Conservation (phyloP, 1,139 yeast species). For the Taiozyma onychis region DNA sequence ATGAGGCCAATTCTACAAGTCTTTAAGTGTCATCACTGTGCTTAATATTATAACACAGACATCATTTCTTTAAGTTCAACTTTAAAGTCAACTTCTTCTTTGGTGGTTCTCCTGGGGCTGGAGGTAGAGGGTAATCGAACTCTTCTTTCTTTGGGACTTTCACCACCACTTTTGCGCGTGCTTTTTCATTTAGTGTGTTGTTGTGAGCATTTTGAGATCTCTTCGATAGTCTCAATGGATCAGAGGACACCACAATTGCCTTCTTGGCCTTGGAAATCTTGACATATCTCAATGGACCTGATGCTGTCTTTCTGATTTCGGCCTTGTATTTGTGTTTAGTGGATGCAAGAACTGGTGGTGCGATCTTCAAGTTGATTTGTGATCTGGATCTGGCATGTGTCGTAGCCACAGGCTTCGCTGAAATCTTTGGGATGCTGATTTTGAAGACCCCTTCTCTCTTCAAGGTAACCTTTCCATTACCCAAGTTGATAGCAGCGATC, state of each 20-base stretch:
- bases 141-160: neutral
- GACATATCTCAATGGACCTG: slow-evolving; percentile 22
- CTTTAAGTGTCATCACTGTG: neutral
- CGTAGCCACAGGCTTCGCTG: neutral
- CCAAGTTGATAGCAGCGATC: slow-evolving; percentile 48
- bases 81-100: neutral
- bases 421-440: slow-evolving; percentile 25
- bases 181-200: neutral
- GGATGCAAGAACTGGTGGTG: slow-evolving; percentile 1
- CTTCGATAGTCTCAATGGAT: slow-evolving; percentile 17
- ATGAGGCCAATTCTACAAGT: neutral
- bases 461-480: slow-evolving; percentile 24
- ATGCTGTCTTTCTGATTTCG: slow-evolving; percentile 15
- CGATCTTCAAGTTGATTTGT: slow-evolving; percentile 7
- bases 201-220: neutral
- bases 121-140: neutral
- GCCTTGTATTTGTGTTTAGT: slow-evolving; percentile 10
- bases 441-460: slow-evolving; percentile 32
- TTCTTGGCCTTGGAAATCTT: slow-evolving; percentile 16
- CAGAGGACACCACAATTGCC: slow-evolving; percentile 19
- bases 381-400: slow-evolving; percentile 4
- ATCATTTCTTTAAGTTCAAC: neutral
- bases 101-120: neutral
- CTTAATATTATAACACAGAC: neutral
- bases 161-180: neutral